A percentile compares a stretch with the other conserved stretches of the same genome.
These are phyloP conservation scores for Ampelocalamus luodianensis DNA, from an alignment of 176 grass and related monocot species.

Conservation along the genomic window DNA sequence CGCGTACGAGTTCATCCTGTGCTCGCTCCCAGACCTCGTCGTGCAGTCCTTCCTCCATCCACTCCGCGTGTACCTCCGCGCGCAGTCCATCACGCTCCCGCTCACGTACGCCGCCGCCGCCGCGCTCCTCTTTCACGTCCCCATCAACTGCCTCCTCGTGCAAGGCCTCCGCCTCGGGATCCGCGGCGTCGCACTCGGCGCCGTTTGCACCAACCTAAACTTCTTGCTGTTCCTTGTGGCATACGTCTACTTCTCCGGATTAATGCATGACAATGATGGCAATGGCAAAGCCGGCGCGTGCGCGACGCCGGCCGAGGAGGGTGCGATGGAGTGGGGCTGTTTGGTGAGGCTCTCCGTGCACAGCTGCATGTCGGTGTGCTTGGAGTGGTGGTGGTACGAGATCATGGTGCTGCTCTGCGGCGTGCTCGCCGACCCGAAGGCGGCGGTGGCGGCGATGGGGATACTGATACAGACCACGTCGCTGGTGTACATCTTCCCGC, in stretches of 20 bases:
- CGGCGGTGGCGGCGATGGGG: conserved; percentile 79
- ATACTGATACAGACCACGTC: conserved; percentile 94
- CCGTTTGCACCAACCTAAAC: conserved; percentile 67
- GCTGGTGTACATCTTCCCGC: conserved; percentile 93
- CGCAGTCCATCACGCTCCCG: conserved; percentile 77
- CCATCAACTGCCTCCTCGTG: conserved; percentile 72
- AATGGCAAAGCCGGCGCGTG: conserved; percentile 37
- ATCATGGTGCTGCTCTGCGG: conserved; percentile 93
- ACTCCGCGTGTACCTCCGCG: conserved; percentile 75
- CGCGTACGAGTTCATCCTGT: conserved; percentile 73
- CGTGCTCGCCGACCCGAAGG: conserved; percentile 68
- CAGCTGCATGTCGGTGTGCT: conserved; percentile 80
- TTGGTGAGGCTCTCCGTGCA: conserved; percentile 70
- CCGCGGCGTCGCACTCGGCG: conserved; percentile 74
- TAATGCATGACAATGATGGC: neutral
- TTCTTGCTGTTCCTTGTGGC: conserved; percentile 53
- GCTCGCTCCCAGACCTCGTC: conserved; percentile 80
- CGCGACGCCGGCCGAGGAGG: conserved; percentile 7
- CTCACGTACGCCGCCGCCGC: conserved; percentile 68
- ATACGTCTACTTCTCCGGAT: conserved; percentile 57
- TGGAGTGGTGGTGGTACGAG: conserved; percentile 99
- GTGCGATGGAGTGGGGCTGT: conserved; percentile 54
- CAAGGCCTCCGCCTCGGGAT: conserved; percentile 57
- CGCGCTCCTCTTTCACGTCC: conserved; percentile 66
- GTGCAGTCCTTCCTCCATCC: conserved; percentile 83